A percentile compares a stretch with the other conserved stretches of the same genome.
These are phyloP conservation scores for Psilocybe azurescens DNA, from an alignment of 768 basidiomycete genomes.

Conservation along the genomic window DNA sequence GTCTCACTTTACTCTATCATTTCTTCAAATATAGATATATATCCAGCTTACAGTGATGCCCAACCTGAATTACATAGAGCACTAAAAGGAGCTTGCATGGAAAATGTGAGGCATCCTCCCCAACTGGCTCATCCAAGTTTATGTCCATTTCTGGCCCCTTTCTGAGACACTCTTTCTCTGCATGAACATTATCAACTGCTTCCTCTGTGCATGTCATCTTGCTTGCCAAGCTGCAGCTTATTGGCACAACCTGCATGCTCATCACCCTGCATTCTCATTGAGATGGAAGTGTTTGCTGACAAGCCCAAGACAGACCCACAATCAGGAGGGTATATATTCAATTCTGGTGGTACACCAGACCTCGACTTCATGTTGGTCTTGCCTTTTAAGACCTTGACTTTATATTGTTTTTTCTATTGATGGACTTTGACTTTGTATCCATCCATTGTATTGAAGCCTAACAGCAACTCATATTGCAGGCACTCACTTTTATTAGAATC, in stretches of 20 bases:
- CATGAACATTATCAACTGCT: conserved; percentile 91
- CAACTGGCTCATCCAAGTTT: conserved; percentile 97
- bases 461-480: too few relatives aligned
- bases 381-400: too few relatives aligned
- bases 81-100: conserved; percentile 94
- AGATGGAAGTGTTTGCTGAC: too few relatives aligned
- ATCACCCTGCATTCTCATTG: conserved; percentile 54
- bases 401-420: too few relatives aligned
- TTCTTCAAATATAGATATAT: background rate
- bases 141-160: conserved; percentile 88
- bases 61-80: conserved; percentile 93
- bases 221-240: conserved; percentile 92
- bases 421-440: too few relatives aligned
- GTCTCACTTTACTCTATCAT: conserved; percentile 16
- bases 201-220: conserved; percentile 80
- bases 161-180: conserved; percentile 96
- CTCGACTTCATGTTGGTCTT: too few relatives aligned
- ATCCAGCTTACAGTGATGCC: conserved; percentile 79
- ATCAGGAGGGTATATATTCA: too few relatives aligned
- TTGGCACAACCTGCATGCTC: conserved; percentile 93
- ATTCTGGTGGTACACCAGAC: too few relatives aligned
- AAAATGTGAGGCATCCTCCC: conserved; percentile 94
- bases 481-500: too few relatives aligned
- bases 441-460: too few relatives aligned
- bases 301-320: too few relatives aligned